phyloP scores from a whole-genome alignment of 495 filamentous ascomycete species.

The Pyrenopolyporus hunteri region DNA sequence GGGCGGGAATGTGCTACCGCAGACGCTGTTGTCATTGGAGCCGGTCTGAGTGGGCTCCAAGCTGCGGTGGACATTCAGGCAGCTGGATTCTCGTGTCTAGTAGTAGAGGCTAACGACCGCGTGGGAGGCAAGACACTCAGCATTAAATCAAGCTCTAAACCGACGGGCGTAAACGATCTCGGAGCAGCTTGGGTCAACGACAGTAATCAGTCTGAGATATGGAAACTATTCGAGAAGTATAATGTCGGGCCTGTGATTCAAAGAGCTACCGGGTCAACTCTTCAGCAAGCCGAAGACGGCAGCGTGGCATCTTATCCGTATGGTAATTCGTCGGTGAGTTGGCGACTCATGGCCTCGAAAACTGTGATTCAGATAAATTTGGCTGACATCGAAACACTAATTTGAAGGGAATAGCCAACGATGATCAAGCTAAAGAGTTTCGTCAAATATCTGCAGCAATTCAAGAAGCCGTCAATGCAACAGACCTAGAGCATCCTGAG shows the following conservation, averaged over 20 bases:
- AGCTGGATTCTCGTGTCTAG: slow-evolving; percentile 46
- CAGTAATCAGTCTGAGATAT: slow-evolving; percentile 51
- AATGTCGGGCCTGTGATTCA: slow-evolving; percentile 49
- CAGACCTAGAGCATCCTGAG: slow-evolving; percentile 28
- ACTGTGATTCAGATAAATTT: too few species aligned
- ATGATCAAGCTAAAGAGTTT: not conserved
- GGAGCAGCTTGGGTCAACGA: slow-evolving; percentile 60
- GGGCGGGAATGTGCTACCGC: not conserved
- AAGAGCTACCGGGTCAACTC: slow-evolving; percentile 45
- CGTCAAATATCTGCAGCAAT: slow-evolving; percentile 15
- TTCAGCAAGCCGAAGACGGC: slow-evolving; percentile 43
- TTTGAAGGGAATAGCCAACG: slow-evolving; percentile 1
- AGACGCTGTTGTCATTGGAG: slow-evolving; percentile 55
- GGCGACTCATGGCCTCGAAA: too few species aligned
- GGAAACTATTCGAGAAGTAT: slow-evolving; percentile 43
- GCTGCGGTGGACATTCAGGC: slow-evolving; percentile 45
- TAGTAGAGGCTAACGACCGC: slow-evolving; percentile 56
- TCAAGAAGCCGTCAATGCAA: slow-evolving; percentile 22
- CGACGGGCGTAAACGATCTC: slow-evolving; percentile 46
- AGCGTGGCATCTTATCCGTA: slow-evolving; percentile 37
- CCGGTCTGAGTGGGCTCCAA: slow-evolving; percentile 52
- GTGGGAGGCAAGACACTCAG: slow-evolving; percentile 57
- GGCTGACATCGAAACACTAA: too few species aligned
- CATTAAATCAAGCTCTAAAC: slow-evolving; percentile 28
- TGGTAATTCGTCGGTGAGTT: slow-evolving; percentile 43